Conservation (phyloP, 108 stramenopile genomes). For the Cyclostephanos tholiformis region DNA sequence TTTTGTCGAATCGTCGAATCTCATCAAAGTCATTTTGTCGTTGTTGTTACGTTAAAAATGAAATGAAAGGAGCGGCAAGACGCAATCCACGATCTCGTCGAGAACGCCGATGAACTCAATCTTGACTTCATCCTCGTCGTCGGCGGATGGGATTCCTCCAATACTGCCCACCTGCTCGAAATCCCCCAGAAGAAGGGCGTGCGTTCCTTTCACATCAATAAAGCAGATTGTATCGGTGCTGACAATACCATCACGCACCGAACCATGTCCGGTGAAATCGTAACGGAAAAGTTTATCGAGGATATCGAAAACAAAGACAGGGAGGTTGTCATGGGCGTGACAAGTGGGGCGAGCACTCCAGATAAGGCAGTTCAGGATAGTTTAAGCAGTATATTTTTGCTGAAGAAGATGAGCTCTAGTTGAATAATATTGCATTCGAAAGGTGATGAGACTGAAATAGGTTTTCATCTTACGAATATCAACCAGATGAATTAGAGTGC, state of each 20-base stretch:
- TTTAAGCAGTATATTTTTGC: constrained; percentile 84
- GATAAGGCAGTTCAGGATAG: constrained; percentile 88
- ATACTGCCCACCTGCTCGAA: constrained; percentile 95
- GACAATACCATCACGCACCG: constrained; percentile 91
- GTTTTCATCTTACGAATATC: not conserved
- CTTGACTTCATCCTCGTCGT: constrained; percentile 96
- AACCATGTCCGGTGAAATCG: constrained; percentile 81
- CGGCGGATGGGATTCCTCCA: constrained; percentile 97
- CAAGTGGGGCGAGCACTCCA: constrained; percentile 96
- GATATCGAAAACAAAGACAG: constrained; percentile 56
- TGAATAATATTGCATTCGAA: not conserved
- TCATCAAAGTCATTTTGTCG: too few species aligned
- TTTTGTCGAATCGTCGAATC: not conserved
- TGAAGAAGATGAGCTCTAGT: constrained; percentile 63
- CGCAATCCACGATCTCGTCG: constrained; percentile 91
- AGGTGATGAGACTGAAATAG: not conserved
- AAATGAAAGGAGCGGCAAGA: constrained; percentile 87
- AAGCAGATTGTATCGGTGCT: constrained; percentile 84
- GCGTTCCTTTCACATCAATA: constrained; percentile 93
- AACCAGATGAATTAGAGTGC: not conserved
- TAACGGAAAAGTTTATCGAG: constrained; percentile 79
- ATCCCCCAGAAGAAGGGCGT: constrained; percentile 85
- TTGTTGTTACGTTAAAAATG: too few species aligned
- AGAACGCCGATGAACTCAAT: constrained; percentile 60
- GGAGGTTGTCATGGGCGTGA: constrained; percentile 90